Base-by-base conservation (phyloP, 305 asterid genomes). In the Vinca major region DNA sequence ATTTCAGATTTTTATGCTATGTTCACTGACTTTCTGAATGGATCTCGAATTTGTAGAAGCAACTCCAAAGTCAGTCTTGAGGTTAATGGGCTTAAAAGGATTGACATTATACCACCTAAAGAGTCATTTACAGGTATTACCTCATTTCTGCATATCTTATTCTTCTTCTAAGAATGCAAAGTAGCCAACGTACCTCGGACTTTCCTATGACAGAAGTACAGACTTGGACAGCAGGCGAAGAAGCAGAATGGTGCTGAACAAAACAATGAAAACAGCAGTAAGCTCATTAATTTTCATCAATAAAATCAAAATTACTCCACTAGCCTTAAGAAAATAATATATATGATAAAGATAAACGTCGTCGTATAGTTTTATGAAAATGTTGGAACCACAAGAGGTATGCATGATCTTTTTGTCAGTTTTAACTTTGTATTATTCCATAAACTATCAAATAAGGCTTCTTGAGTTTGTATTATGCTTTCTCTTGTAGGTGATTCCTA, bases 71-170 rank as follows among this genome's bases (percentile, higher is more conserved):
- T 82, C 96, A 53, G 96, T 91, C 4, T 70, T 89, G 74, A 86
- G 91, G 70, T 69, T 86, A 56, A 91, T 91, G 98, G 96, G 96
- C 37, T 76, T 91, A 71, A 91, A 89, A 78, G 96, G 96, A 44
- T 81, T 89, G 78, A 91, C 98, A 66, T 54, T 89, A 73, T 91
- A 88, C 69, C 98, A 91, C 61, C 78, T 91, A 37, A 91, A 91
- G 90, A 86, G 92, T 71, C 96, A 91, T 80, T 77, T 91, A 66
- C 98, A 88, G 95, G 96, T 86, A 74, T 37, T 36, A 9, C 62
- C 75, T 62, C 44, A 56, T 43, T 63, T 50, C 21, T 52, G 0
- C 1, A 51, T 40, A 21, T 7, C 20, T 17, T 70, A 10, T 66
- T 13, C 14, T 41, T 4, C 20, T 21, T 47, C 47, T 16, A 6